phyloP scores from a whole-genome alignment of 1,284 basidiomycete genomes.

The Ustilago bromivora region DNA sequence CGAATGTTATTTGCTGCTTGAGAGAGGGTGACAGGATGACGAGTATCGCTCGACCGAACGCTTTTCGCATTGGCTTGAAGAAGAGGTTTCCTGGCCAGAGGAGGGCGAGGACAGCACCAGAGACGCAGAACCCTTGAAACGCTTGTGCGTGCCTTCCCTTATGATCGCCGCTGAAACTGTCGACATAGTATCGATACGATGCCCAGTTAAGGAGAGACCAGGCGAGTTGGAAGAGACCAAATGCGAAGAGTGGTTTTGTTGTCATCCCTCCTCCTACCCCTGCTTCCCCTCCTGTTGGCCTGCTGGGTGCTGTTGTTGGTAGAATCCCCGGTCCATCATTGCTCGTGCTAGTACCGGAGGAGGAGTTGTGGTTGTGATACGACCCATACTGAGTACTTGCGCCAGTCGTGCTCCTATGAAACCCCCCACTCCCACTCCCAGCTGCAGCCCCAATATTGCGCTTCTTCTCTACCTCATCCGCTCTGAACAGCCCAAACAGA shows the following conservation, averaged over 20 bases:
- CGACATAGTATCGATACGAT: constrained; percentile 59
- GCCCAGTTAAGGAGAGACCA: constrained; percentile 62
- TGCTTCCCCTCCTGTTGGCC: not conserved
- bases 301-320: constrained; percentile 17
- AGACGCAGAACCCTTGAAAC: constrained; percentile 58
- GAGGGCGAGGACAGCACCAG: constrained; percentile 38
- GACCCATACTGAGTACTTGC: constrained; percentile 34
- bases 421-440: not conserved
- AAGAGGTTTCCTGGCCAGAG: constrained; percentile 62
- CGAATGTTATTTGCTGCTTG: constrained; percentile 80
- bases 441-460: constrained; percentile 9
- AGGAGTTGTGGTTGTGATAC: constrained; percentile 23
- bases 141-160: constrained; percentile 61
- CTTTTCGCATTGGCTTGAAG: constrained; percentile 43
- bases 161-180: constrained; percentile 47
- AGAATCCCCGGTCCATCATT: not conserved
- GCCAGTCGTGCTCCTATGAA: constrained; percentile 17
- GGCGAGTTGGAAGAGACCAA: constrained; percentile 42
- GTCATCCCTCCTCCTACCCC: not conserved
- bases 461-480: constrained; percentile 29
- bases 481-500: constrained; percentile 38
- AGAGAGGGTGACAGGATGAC: constrained; percentile 80
- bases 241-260: constrained; percentile 28
- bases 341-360: not conserved
- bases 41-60: constrained; percentile 70